phyloP scores from a whole-genome alignment of 768 basidiomycete genomes.

The Amanita pallidorosea region DNA sequence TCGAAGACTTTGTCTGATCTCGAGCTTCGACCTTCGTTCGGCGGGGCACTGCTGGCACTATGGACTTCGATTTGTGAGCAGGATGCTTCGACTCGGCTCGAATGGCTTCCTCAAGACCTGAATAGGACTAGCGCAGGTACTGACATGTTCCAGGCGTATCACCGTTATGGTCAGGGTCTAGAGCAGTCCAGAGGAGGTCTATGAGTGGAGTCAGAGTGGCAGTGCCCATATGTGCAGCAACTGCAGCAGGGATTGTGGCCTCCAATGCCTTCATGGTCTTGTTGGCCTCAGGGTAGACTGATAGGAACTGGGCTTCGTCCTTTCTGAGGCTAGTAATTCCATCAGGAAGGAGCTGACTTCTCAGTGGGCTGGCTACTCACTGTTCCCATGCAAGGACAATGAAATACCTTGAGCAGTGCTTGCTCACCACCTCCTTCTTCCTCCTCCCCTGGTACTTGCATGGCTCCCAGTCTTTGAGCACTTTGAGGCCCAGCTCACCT shows the following conservation, averaged over 20 bases:
- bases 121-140: too few species aligned
- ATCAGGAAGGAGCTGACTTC: background rate
- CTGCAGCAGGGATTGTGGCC: background rate
- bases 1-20: too few species aligned
- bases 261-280: background rate
- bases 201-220: too few species aligned
- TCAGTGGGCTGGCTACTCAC: background rate
- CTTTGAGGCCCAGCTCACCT: background rate
- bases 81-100: too few species aligned
- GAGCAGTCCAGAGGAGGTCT: too few species aligned
- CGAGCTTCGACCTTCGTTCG: too few species aligned
- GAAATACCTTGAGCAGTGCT: background rate
- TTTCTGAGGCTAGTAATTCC: background rate
- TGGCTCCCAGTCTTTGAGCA: background rate
- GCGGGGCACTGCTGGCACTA: too few species aligned
- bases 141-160: too few species aligned
- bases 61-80: too few species aligned
- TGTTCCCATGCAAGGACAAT: background rate
- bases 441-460: background rate
- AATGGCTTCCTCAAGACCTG: too few species aligned
- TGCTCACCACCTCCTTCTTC: background rate
- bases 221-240: too few species aligned
- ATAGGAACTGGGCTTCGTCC: background rate
- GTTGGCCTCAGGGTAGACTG: background rate
- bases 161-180: too few species aligned